Evolutionary conservation across 495 filamentous ascomycete species (phyloP).

Genomic region (Penicillium antarcticum): DNA sequence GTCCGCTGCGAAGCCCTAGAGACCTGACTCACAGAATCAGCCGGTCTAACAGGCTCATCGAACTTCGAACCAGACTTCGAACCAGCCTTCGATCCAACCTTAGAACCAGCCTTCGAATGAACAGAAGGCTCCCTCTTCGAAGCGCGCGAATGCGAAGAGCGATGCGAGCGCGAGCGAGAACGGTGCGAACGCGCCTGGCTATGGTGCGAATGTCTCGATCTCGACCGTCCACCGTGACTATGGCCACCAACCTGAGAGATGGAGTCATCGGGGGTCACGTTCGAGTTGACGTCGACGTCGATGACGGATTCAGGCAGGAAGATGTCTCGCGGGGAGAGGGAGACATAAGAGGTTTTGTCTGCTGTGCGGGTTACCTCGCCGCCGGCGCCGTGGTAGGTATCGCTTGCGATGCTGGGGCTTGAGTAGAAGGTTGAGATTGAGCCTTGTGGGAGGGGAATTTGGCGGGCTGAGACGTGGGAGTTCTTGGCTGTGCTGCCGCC

Average conservation of each 20-base stretch:
- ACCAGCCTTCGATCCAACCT: neutral
- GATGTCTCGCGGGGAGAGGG: slow-evolving; percentile 33
- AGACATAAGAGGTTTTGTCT: slow-evolving; percentile 24
- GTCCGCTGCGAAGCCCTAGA: slow-evolving; percentile 40
- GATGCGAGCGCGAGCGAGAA: slow-evolving; percentile 25
- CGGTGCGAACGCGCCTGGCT: neutral
- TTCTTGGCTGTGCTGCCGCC: neutral
- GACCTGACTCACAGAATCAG: slow-evolving; percentile 66
- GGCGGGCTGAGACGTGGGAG: slow-evolving; percentile 9
- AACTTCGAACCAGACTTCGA: slow-evolving; percentile 27
- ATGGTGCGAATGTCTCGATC: slow-evolving; percentile 6
- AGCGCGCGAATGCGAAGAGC: slow-evolving; percentile 28
- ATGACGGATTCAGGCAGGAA: slow-evolving; percentile 49
- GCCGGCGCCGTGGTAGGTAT: too few relatives aligned
- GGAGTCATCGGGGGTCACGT: slow-evolving; percentile 36
- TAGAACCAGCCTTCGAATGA: too few relatives aligned
- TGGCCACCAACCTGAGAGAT: slow-evolving; percentile 34
- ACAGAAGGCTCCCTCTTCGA: slow-evolving; percentile 18
- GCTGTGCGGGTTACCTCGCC: too few relatives aligned
- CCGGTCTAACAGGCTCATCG: slow-evolving; percentile 51
- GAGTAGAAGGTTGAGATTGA: slow-evolving; percentile 14
- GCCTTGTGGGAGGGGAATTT: slow-evolving; percentile 13
- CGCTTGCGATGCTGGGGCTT: neutral
- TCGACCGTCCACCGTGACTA: slow-evolving; percentile 6
- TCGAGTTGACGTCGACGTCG: slow-evolving; percentile 32